phyloP scores from a whole-genome alignment of 192 early-diverging fungal species.

The Linnemannia exigua region DNA sequence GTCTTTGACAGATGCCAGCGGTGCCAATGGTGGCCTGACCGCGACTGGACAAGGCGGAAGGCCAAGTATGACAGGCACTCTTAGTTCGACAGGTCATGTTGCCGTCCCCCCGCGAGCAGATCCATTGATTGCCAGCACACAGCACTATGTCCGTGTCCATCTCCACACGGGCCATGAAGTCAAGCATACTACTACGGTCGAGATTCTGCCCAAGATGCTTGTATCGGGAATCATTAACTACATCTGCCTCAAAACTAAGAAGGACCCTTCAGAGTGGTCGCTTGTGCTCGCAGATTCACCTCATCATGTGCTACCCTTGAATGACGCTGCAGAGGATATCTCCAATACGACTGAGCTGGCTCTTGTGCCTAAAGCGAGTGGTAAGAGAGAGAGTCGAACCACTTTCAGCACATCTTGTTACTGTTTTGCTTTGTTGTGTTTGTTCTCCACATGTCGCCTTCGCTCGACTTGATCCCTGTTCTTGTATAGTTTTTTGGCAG shows the following conservation, averaged over 20 bases:
- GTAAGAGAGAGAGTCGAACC: conserved; percentile 9
- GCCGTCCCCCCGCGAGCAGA: conserved; percentile 29
- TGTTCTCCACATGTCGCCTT: not conserved
- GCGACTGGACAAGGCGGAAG: not conserved
- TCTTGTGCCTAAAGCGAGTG: conserved; percentile 75
- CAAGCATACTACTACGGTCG: conserved; percentile 92
- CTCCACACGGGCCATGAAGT: conserved; percentile 75
- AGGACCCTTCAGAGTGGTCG: conserved; percentile 88
- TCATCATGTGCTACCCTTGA: conserved; percentile 80
- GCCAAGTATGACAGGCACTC: conserved; percentile 6
- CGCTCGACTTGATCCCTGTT: not conserved
- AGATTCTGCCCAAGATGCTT: conserved; percentile 76
- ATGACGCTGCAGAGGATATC: conserved; percentile 82
- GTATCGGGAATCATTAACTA: conserved; percentile 85
- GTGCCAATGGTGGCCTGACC: not conserved
- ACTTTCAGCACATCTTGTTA: not conserved
- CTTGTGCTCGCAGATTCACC: conserved; percentile 83
- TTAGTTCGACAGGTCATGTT: not conserved
- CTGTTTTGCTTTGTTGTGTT: not conserved
- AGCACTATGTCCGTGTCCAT: conserved; percentile 68
- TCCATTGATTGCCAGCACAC: conserved; percentile 50
- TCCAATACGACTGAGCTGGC: conserved; percentile 75
- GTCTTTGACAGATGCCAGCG: not conserved
- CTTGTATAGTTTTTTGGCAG: too few relatives aligned
- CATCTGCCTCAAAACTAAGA: conserved; percentile 91